phyloP scores from a whole-genome alignment of 306 rosid species.

The Spatholobus suberectus region DNA sequence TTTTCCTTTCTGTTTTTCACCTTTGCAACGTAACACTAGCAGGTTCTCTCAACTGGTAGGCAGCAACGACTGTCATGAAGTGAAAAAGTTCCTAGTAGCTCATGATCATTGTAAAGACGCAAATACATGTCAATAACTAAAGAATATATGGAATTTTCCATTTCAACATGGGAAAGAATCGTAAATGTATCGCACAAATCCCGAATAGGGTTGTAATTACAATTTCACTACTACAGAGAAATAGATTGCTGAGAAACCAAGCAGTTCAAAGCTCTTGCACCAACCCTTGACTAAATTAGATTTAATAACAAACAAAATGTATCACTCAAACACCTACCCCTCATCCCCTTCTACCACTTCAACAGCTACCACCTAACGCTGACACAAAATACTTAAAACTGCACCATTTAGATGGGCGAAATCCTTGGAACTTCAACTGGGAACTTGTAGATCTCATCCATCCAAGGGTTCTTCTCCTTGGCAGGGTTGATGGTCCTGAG shows the following conservation, averaged over 20 bases:
- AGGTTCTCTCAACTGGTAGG: neutral
- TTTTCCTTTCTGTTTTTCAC: neutral
- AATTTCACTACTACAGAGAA: constrained; percentile 5
- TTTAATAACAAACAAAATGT: constrained; percentile 7
- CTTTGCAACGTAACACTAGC: neutral
- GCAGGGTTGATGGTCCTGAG: constrained; percentile 71
- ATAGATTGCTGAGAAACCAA: neutral
- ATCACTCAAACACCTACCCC: neutral
- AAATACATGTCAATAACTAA: neutral
- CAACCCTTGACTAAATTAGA: constrained; percentile 3
- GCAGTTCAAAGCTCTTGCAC: constrained; percentile 17
- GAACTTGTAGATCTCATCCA: constrained; percentile 65
- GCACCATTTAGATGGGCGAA: constrained; percentile 46
- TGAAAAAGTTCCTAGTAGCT: neutral
- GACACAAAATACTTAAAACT: neutral
- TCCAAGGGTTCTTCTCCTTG: constrained; percentile 84
- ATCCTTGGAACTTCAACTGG: constrained; percentile 82
- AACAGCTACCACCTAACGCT: constrained; percentile 17
- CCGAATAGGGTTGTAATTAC: neutral
- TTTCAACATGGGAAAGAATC: constrained; percentile 23
- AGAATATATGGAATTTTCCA: neutral
- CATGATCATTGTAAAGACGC: neutral
- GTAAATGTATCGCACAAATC: constrained; percentile 21
- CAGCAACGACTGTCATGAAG: neutral
- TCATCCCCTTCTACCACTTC: neutral